These are phyloP conservation scores for Flaveria robusta DNA, from an alignment of 129 eudicot species.

Conservation along the genomic window DNA sequence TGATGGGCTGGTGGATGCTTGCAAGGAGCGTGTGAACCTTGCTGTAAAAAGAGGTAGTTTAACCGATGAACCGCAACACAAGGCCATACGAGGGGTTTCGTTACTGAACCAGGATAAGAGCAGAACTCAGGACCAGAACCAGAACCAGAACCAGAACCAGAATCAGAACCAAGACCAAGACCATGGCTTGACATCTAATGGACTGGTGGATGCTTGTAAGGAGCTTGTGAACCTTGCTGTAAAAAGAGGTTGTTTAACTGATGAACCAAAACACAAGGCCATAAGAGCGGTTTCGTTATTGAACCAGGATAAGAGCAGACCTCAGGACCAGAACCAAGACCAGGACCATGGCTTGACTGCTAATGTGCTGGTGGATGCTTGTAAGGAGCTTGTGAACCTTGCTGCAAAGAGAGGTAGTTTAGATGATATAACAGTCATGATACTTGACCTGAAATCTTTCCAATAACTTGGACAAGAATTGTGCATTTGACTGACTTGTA, in stretches of 20 bases:
- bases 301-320: slow-evolving; percentile 10
- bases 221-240: slow-evolving; percentile 84
- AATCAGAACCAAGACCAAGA: slow-evolving; percentile 25
- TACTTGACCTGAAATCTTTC: slow-evolving; percentile 72
- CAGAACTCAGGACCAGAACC: neutral
- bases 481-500: slow-evolving; percentile 32
- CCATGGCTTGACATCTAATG: slow-evolving; percentile 30
- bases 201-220: slow-evolving; percentile 75
- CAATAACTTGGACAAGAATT: slow-evolving; percentile 22
- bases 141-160: neutral
- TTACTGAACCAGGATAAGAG: slow-evolving; percentile 11
- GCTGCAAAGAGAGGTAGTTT: slow-evolving; percentile 88
- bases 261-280: slow-evolving; percentile 1
- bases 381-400: slow-evolving; percentile 84
- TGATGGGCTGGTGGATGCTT: slow-evolving; percentile 61
- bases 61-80: slow-evolving; percentile 45
- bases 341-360: slow-evolving; percentile 32
- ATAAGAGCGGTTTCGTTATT: too few species aligned
- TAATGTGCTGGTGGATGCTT: slow-evolving; percentile 62
- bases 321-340: neutral
- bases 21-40: slow-evolving; percentile 81
- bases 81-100: too few species aligned
- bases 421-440: slow-evolving; percentile 91
- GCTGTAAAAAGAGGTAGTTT: slow-evolving; percentile 87
- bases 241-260: slow-evolving; percentile 90